A percentile compares a stretch with the other conserved stretches of the same genome.
These are phyloP conservation scores for Boletus sp. DNA, from an alignment of 768 basidiomycete species.

Conservation along the genomic window DNA sequence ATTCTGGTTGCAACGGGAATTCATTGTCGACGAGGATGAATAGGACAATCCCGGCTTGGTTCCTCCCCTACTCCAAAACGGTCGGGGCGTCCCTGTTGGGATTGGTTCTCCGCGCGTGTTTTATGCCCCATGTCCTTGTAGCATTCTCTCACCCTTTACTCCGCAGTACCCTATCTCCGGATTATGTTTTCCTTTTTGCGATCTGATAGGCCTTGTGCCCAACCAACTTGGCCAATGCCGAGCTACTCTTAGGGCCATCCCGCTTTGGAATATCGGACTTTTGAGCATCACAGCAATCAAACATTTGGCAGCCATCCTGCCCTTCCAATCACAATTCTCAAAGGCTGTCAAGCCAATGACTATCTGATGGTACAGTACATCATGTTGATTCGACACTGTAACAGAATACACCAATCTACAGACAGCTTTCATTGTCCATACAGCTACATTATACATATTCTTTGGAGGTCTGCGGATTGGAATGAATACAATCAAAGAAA, in stretches of 20 bases:
- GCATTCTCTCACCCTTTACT: not conserved
- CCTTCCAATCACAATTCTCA: not conserved
- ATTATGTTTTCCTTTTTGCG: not conserved
- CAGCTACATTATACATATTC: not conserved
- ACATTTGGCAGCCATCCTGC: not conserved
- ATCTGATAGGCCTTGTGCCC: not conserved
- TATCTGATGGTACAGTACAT: not conserved
- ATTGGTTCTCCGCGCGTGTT: not conserved
- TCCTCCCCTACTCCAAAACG: not conserved
- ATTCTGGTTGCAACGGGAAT: slow-evolving; percentile 28
- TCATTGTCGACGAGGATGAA: slow-evolving; percentile 25
- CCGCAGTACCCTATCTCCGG: not conserved
- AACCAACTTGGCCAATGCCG: not conserved
- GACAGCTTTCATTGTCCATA: not conserved
- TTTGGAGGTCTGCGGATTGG: not conserved
- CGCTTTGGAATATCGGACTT: not conserved
- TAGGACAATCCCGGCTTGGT: not conserved
- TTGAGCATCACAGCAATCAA: not conserved
- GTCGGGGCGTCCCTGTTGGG: not conserved
- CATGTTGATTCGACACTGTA: not conserved
- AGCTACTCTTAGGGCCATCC: not conserved
- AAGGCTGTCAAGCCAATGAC: too few species aligned
- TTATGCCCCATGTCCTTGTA: not conserved
- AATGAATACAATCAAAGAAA: not conserved
- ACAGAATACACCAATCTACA: not conserved